Percentiles rank a stretch among this genome's conserved stretches.
Conservation (phyloP, 164 flowering plant genomes). For the Berberis thunbergii region DNA sequence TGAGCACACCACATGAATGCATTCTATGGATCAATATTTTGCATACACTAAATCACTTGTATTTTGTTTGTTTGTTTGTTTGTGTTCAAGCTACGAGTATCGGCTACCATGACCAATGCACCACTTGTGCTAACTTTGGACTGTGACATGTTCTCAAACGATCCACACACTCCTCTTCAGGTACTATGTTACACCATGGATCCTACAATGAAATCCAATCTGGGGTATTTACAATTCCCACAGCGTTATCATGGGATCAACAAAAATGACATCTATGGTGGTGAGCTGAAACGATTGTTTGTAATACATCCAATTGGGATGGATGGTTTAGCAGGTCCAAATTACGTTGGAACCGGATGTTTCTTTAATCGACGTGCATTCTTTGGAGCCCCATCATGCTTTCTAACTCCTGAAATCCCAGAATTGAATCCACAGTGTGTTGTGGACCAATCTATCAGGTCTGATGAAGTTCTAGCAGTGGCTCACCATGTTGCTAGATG, state of each 20-base stretch:
- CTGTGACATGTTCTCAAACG: constrained; percentile 53
- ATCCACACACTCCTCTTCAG: constrained; percentile 31
- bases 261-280: constrained; percentile 37
- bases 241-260: constrained; percentile 38
- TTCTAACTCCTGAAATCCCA: constrained; percentile 15
- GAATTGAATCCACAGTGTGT: constrained; percentile 20
- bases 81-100: constrained; percentile 44
- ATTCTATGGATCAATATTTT: neutral
- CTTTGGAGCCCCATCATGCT: constrained; percentile 35
- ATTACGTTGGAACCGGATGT: constrained; percentile 51
- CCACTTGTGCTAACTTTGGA: constrained; percentile 49
- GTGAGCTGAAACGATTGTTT: constrained; percentile 25
- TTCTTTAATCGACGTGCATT: constrained; percentile 45
- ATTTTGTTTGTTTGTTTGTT: neutral
- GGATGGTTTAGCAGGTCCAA: constrained; percentile 48
- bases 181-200: constrained; percentile 32
- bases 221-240: constrained; percentile 46
- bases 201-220: constrained; percentile 4
- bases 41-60: neutral
- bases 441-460: constrained; percentile 15
- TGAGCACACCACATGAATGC: constrained; percentile 4
- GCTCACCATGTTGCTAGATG: constrained; percentile 47
- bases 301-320: constrained; percentile 38
- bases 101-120: constrained; percentile 52
- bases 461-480: constrained; percentile 13